Percentiles rank a stretch among this genome's conserved stretches.
phyloP scores from a whole-genome alignment of 2,329 filamentous ascomycete species.

The Salinomyces thailandicus region DNA sequence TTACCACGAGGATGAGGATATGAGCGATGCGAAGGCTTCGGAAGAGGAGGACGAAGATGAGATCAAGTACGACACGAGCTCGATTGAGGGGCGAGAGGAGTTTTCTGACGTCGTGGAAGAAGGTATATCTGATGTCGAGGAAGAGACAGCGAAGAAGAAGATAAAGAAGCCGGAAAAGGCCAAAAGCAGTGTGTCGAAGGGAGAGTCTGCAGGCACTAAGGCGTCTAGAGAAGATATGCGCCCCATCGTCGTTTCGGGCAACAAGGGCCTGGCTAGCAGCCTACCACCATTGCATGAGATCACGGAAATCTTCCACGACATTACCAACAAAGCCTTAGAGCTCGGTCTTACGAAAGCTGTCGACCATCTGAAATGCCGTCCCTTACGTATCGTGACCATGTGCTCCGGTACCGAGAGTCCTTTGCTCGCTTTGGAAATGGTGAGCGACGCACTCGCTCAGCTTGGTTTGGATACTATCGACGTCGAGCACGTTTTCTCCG shows the following conservation, averaged over 20 bases:
- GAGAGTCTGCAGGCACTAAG: background rate
- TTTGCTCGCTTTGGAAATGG: conserved; percentile 52
- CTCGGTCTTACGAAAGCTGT: conserved; percentile 28
- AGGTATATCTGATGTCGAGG: background rate
- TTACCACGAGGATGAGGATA: conserved; percentile 1
- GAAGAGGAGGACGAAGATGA: background rate
- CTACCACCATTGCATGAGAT: conserved; percentile 40
- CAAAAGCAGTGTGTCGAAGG: background rate
- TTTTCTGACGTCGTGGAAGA: background rate
- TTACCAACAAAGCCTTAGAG: conserved; percentile 31
- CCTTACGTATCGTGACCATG: conserved; percentile 55
- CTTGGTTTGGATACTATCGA: conserved; percentile 7
- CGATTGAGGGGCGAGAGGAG: background rate
- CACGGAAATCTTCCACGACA: conserved; percentile 40
- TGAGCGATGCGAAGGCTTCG: background rate
- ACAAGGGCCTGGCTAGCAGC: conserved; percentile 16
- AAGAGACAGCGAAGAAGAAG: background rate
- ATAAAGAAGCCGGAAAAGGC: background rate
- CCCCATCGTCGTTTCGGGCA: background rate
- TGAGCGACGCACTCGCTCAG: conserved; percentile 32
- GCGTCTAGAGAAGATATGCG: background rate
- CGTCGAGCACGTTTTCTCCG: conserved; percentile 35
- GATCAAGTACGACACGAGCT: background rate
- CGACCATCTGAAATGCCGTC: conserved; percentile 24
- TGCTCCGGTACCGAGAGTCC: conserved; percentile 72